Evolutionary conservation across 495 filamentous ascomycete genomes (phyloP).

Genomic region (Trichoderma parareesei): DNA sequence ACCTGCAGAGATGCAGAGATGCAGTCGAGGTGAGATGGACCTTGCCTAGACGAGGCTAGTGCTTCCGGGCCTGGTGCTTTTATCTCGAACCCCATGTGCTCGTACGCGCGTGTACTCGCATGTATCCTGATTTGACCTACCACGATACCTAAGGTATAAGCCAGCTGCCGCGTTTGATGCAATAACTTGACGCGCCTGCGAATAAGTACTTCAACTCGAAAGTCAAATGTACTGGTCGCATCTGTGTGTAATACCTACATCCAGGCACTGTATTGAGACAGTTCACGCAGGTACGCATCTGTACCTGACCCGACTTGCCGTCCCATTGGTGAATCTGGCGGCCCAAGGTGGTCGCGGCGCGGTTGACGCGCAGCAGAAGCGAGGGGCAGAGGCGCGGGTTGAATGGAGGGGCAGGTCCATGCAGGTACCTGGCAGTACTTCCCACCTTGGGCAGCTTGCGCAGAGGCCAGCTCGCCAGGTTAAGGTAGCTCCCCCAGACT

Average conservation of each 20-base stretch:
- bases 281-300: slow-evolving; percentile 1
- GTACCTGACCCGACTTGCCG: background rate
- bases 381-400: background rate
- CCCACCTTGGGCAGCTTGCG: background rate
- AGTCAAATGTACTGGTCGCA: background rate
- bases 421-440: background rate
- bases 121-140: too few species aligned
- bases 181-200: too few species aligned
- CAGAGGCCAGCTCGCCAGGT: too few species aligned
- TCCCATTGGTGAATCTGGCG: slow-evolving; percentile 1
- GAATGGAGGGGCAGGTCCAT: slow-evolving; percentile 1
- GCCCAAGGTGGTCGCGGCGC: background rate
- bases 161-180: too few species aligned
- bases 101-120: too few species aligned
- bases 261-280: background rate
- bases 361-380: slow-evolving; percentile 6
- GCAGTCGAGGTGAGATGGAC: too few species aligned
- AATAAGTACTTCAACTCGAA: background rate
- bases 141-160: too few species aligned
- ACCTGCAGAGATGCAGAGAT: too few species aligned
- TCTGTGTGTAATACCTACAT: background rate
- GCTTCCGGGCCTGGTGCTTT: too few species aligned
- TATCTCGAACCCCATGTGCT: too few species aligned
- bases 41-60: too few species aligned
- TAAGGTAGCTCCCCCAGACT: too few species aligned